Percentiles rank a stretch among this genome's conserved stretches.
Conservation (phyloP, 2,329 filamentous ascomycete genomes). For the Cladosporium sp. region DNA sequence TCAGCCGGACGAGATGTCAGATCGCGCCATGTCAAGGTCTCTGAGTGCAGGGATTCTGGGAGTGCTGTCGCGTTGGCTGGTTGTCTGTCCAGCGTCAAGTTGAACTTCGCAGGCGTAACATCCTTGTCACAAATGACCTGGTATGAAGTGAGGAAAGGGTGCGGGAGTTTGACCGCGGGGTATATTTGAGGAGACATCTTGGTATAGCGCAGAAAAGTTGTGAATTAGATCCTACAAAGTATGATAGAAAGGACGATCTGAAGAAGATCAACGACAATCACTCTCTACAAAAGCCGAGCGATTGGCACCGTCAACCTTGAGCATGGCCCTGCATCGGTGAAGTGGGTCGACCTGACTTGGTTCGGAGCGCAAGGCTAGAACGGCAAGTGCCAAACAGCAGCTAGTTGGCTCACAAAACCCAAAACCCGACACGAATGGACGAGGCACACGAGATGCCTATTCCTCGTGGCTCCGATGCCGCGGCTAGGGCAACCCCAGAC, state of each 20-base stretch:
- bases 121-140: slow-evolving; percentile 35
- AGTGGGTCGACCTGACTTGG: slow-evolving; percentile 9
- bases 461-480: slow-evolving; percentile 17
- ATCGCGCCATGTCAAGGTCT: slow-evolving; percentile 43
- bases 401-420: slow-evolving; percentile 1
- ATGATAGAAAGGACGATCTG: not conserved
- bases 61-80: slow-evolving; percentile 38
- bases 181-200: slow-evolving; percentile 23
- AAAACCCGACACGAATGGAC: slow-evolving; percentile 4
- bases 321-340: slow-evolving; percentile 7
- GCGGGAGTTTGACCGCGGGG: slow-evolving; percentile 49
- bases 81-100: slow-evolving; percentile 41
- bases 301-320: slow-evolving; percentile 1
- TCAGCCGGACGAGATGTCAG: slow-evolving; percentile 33
- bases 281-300: not conserved
- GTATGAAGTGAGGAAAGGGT: slow-evolving; percentile 51
- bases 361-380: slow-evolving; percentile 7
- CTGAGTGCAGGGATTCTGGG: slow-evolving; percentile 44
- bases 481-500: slow-evolving; percentile 11
- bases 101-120: slow-evolving; percentile 26
- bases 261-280: not conserved
- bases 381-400: slow-evolving; percentile 19
- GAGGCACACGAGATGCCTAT: not conserved
- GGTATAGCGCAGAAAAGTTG: not conserved
- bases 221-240: not conserved